phyloP scores from a whole-genome alignment of 2,329 filamentous ascomycete genomes.

The Pestalotiopsis sp. region DNA sequence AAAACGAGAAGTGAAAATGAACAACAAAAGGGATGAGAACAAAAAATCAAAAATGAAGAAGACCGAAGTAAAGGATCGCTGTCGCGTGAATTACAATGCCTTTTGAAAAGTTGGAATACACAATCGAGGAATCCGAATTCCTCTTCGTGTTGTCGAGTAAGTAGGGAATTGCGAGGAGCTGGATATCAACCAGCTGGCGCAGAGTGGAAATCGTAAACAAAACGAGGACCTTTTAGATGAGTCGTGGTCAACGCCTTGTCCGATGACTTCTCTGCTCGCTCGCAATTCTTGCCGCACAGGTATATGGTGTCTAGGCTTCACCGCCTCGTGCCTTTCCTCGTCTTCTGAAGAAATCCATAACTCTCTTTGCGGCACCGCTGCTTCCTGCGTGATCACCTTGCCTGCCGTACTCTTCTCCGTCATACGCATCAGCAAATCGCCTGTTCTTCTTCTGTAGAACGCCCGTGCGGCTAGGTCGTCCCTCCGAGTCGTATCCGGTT shows the following conservation, averaged over 20 bases:
- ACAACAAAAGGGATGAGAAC: background rate
- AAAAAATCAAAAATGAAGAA: background rate
- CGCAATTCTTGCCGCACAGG: background rate
- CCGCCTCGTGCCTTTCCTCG: conserved; percentile 75
- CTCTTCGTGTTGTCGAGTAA: background rate
- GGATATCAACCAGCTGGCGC: background rate
- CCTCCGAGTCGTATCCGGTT: conserved; percentile 45
- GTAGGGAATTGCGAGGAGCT: background rate
- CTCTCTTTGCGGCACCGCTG: conserved; percentile 83
- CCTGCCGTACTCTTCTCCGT: conserved; percentile 66
- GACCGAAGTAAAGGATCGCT: background rate
- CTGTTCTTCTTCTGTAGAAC: conserved; percentile 84
- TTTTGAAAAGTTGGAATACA: background rate
- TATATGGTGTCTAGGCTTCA: conserved; percentile 36
- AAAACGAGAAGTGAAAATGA: background rate
- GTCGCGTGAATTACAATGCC: conserved; percentile 3
- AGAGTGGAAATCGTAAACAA: background rate
- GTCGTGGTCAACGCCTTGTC: background rate
- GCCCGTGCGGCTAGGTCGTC: conserved; percentile 42
- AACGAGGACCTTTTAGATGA: background rate
- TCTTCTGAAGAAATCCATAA: conserved; percentile 98
- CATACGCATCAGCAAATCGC: conserved; percentile 87
- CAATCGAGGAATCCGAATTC: background rate
- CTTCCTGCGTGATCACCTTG: conserved; percentile 73
- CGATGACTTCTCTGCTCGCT: conserved; percentile 2